Evolutionary conservation across 805 yeast genomes (phyloP).

Genomic region (Kuraishia molischiana): DNA sequence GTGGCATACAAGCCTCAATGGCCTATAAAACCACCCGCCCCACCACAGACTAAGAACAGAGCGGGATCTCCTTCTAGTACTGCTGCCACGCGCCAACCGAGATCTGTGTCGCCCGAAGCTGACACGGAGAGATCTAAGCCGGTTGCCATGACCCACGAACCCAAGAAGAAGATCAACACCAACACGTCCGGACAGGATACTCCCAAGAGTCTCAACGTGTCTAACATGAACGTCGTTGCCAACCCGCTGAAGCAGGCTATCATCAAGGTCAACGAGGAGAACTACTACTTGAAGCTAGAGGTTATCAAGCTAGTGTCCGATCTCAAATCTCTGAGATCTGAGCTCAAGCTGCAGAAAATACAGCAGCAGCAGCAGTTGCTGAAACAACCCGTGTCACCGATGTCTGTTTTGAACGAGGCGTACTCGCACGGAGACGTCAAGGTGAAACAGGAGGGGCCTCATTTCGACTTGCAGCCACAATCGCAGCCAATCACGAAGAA

Average conservation of each 20-base stretch:
- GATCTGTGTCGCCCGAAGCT: conserved; percentile 1
- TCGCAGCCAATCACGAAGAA: conserved; percentile 8
- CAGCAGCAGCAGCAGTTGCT: too few species aligned
- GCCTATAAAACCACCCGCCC: too few species aligned
- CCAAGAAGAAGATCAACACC: too few species aligned
- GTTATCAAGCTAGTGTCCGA: conserved; percentile 34
- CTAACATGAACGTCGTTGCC: background rate
- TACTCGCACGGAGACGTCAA: background rate
- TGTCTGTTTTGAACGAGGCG: background rate
- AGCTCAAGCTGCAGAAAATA: conserved; percentile 3
- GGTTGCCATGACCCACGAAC: background rate
- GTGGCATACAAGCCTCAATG: too few species aligned
- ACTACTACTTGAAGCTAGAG: conserved; percentile 30
- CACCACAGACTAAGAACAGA: background rate
- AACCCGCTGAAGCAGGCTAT: conserved; percentile 28
- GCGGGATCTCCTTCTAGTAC: background rate
- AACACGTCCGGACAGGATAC: too few species aligned
- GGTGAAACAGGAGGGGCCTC: background rate
- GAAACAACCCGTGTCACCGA: background rate
- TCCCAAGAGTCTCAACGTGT: background rate
- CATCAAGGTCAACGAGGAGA: conserved; percentile 33
- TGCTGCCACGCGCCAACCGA: background rate
- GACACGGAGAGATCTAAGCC: background rate
- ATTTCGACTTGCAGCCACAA: background rate
- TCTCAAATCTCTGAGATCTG: conserved; percentile 24